Evolutionary conservation across 2,329 filamentous ascomycete species (phyloP), one percentile per base, ranked within the genome.

Genomic region (Clonostachys sp.): DNA sequence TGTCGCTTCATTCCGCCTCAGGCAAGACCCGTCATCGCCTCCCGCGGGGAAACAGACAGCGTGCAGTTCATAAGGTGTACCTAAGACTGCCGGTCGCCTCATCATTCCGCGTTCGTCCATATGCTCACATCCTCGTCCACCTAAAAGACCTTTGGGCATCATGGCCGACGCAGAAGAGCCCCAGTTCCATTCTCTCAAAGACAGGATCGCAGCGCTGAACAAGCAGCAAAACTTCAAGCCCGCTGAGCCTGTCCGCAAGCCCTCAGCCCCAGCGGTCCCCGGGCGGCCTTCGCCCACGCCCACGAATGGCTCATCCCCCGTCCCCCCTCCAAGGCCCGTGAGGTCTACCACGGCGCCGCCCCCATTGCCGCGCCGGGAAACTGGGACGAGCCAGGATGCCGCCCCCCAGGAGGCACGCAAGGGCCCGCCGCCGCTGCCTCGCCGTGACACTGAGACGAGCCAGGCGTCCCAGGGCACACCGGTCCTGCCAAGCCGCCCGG

Each of bases 151-250:
- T 30, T 30, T 30, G 8, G 24, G 8, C 44, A 43, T 43, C 34
- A 85, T 85, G 82, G 72, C 79, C 8, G 81, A 85, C 45, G 80
- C 84, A 42, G 78, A 83, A 55, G 81, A 84, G 58, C 80, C 80
- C 38, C 77, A 77, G 51, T 84, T 81, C 61, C 81, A 70, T 49
- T 77, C 76, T 8, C 71, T 86, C 24, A 74, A 78, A 5, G 80
- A 84, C 62, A 74, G 82, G 45, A 85, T 85, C 52, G 81, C 81
- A 10, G 82, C 82, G 33, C 71, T 86, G 52, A 84, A 84, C 55
- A 67, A 70, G 57, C 75, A 84, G 61, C 79, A 80, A 63, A 79
- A 78, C 67, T 80, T 84, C 66, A 67, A 67, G 46, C 51, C 17
- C 20, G 48, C 46, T 48, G 57, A 65, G 62, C 63, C 46, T 20